Evolutionary conservation across 2,329 filamentous ascomycete species (phyloP).

Genomic region (Fusarium udum): DNA sequence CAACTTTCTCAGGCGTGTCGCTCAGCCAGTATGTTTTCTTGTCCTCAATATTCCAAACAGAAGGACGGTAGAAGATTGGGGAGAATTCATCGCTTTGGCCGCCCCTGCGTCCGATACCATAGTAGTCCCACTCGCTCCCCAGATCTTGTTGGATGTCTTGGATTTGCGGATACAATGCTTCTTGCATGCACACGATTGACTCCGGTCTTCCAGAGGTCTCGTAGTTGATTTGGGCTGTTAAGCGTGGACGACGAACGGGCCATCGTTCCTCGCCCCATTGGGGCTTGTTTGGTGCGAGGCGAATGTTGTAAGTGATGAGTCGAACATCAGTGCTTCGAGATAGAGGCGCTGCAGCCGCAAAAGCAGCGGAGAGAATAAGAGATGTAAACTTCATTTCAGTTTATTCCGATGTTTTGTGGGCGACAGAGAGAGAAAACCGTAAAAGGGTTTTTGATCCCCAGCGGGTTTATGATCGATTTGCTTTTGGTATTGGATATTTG

Average conservation of each 20-base stretch:
- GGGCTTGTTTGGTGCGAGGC: constrained; percentile 63
- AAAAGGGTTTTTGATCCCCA: not conserved
- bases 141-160: constrained; percentile 59
- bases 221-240: constrained; percentile 63
- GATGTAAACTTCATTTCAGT: constrained; percentile 30
- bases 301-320: constrained; percentile 71
- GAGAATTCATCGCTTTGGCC: constrained; percentile 73
- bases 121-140: constrained; percentile 59
- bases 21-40: constrained; percentile 71
- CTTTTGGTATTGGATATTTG: not conserved
- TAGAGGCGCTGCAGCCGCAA: constrained; percentile 20
- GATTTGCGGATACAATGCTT: constrained; percentile 69
- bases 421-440: not conserved
- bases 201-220: constrained; percentile 56
- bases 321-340: constrained; percentile 52
- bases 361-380: constrained; percentile 15
- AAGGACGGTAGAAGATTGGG: constrained; percentile 70
- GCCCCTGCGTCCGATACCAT: constrained; percentile 68
- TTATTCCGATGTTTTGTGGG: not conserved
- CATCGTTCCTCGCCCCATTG: constrained; percentile 65
- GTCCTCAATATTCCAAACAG: constrained; percentile 60
- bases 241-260: constrained; percentile 60
- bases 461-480: not conserved
- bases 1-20: constrained; percentile 62
- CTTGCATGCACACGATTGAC: constrained; percentile 72